A percentile compares a stretch with the other conserved stretches of the same genome.
phyloP scores from a whole-genome alignment of 2,329 filamentous ascomycete species.

The Plenodomus lindquistii region DNA sequence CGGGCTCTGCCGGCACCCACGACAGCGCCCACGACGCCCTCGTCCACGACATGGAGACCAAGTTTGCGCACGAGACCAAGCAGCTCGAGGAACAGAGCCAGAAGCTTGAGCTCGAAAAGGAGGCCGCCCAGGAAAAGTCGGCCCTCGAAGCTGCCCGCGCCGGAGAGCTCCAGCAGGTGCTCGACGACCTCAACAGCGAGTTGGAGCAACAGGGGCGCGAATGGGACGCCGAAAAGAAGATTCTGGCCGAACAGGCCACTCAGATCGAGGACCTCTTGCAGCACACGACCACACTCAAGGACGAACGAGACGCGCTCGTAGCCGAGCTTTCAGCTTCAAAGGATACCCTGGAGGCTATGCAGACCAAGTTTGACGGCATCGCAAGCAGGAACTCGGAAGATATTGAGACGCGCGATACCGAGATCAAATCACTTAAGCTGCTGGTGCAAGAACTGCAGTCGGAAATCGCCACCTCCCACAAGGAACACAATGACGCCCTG shows the following conservation, averaged over 20 bases:
- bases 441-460: conserved; percentile 30
- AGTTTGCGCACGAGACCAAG: conserved; percentile 40
- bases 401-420: conserved; percentile 30
- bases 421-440: conserved; percentile 32
- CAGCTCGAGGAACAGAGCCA: conserved; percentile 36
- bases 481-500: conserved; percentile 27
- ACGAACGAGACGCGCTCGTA: conserved; percentile 30
- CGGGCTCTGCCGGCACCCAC: conserved; percentile 18
- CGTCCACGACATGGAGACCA: conserved; percentile 41
- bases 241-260: conserved; percentile 35
- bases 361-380: conserved; percentile 30
- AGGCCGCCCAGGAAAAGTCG: conserved; percentile 34
- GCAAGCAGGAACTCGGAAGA: conserved; percentile 35
- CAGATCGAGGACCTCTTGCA: conserved; percentile 32
- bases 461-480: conserved; percentile 24
- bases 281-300: conserved; percentile 25
- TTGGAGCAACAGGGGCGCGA: conserved; percentile 40
- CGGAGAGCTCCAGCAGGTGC: conserved; percentile 40
- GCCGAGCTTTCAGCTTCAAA: conserved; percentile 27
- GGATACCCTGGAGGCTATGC: conserved; percentile 28
- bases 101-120: conserved; percentile 38
- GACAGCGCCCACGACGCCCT: conserved; percentile 28
- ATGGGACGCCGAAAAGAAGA: conserved; percentile 44
- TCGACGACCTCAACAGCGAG: conserved; percentile 40
- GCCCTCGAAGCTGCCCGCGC: conserved; percentile 37